Conservation (phyloP, 108 stramenopile genomes). For the Mediolabrus comicus region DNA sequence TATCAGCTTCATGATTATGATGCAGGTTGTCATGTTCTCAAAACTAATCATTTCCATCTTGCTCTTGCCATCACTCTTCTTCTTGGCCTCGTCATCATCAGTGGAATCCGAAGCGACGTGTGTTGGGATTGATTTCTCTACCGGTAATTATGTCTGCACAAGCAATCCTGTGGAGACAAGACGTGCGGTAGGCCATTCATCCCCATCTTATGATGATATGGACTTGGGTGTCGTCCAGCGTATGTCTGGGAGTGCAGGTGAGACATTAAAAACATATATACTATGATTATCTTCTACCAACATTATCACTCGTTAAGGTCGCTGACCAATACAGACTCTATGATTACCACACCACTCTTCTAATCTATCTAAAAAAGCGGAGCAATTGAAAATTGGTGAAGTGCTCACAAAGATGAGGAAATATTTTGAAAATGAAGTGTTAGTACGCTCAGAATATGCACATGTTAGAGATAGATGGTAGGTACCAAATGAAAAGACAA, state of each 20-base stretch:
- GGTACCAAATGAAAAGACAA: background rate
- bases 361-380: too few relatives aligned
- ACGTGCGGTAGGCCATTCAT: background rate
- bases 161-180: slow-evolving; percentile 21
- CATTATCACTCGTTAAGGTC: too few relatives aligned
- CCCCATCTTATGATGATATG: background rate
- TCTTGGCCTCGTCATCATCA: background rate
- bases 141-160: slow-evolving; percentile 35
- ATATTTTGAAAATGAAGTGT: slow-evolving; percentile 71
- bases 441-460: slow-evolving; percentile 65
- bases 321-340: background rate
- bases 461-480: slow-evolving; percentile 61
- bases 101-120: too few relatives aligned
- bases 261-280: too few relatives aligned
- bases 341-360: too few relatives aligned
- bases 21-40: too few relatives aligned
- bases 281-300: too few relatives aligned
- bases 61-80: background rate
- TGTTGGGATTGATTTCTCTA: background rate
- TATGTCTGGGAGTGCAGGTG: slow-evolving; percentile 23
- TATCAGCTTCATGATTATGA: too few relatives aligned
- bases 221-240: slow-evolving; percentile 32
- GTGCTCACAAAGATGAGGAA: slow-evolving; percentile 56
- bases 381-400: slow-evolving; percentile 50
- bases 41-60: background rate